Evolutionary conservation across 176 grass and related monocot species (phyloP), one percentile per base, ranked within the genome.

Genomic region (Stipa capillata): DNA sequence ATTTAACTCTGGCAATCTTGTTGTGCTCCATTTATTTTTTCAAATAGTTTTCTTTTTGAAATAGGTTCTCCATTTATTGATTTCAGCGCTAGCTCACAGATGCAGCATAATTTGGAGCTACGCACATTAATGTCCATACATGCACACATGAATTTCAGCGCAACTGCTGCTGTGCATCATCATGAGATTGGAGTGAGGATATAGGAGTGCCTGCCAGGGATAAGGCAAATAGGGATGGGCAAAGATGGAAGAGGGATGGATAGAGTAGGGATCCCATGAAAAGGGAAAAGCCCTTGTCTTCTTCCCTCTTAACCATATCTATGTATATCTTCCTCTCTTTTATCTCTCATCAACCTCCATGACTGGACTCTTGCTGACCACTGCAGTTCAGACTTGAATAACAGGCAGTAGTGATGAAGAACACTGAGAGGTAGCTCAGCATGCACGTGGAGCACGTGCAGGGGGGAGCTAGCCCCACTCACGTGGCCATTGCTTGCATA

Each of bases 401-500:
- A 20, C 27, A 40, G 69, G 61, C 16, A 75, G 62, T 5, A 34
- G 56, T 32, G 68, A 73, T 23, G 70, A 75, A 16, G 23, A 69
- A 69, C 65, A 28, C n/a, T 43, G 40, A 7, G 40, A 69, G 49
- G 25, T n/a, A n/a, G n/a, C n/a, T 27, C n/a, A 57, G 28, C 47
- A 23, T 25, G 53, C 90, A 77, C 49, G 85, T 85, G 87, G 77
- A 51, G 69, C 80, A 85, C 81, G 91, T 90, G 82, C 91, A 33
- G 20, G n/a, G 55, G 48, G 72, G 53, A 60, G 77, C n/a, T n/a
- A 87, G 80, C 21, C 72, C 74, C 61, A 81, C 81, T 89, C 92
- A 84, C 88, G 88, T n/a, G 50, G 23, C n/a, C 50, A 74, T 25
- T 74, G 34, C 21, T 13, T 36, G 54, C 54, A 39, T 70, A 56